Evolutionary conservation across 768 basidiomycete genomes (phyloP), one percentile per base, ranked within the genome.

Genomic region (Arthromyces matolae): DNA sequence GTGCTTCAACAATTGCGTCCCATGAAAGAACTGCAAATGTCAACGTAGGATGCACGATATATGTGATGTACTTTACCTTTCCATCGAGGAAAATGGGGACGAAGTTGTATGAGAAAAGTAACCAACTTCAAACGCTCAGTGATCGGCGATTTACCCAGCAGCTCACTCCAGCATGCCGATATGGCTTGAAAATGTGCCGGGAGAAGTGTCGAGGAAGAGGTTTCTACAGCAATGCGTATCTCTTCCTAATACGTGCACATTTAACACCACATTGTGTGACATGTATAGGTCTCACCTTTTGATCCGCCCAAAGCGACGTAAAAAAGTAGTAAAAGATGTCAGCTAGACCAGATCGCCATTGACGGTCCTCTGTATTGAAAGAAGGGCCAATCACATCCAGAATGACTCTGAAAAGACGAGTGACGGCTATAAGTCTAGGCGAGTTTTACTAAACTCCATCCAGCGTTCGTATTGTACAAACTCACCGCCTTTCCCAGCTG

Each of bases 51-150:
- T 12, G 16, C 20, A 12, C 24, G 45, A 19, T 37, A 6, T 34
- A 47, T 27, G 24, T 5, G 22, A n/a, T 34, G 18, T 27, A 5
- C 45, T 63, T 42, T 54, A 86, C 86, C 72, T 75, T 71, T 70
- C 87, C 87, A 89, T 12, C 54, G 61, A 14, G 84, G 76, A 62
- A 88, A 84, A 64, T 85, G 77, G 0, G 84, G 71, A n/a, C 72
- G 80, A 23, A 90, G 71, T 55, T 84, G 84, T 24, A 80, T 72
- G 14, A 89, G 67, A 64, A 89, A 89, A 8, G 74, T 70, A 13
- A 80, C 68, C 9, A 89, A 69, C 42, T 71, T 76, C 27, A 77
- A 65, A 13, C 83, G 77, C 42, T 86, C 84, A 1, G 69, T 50
- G 10, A 82, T 69, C 1, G 84, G 77, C 4, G 78, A 70, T 45